Evolutionary conservation across 169 alveolate species (phyloP), one percentile per base, ranked within the genome.

Genomic region (Cardiosporidium cionae): DNA sequence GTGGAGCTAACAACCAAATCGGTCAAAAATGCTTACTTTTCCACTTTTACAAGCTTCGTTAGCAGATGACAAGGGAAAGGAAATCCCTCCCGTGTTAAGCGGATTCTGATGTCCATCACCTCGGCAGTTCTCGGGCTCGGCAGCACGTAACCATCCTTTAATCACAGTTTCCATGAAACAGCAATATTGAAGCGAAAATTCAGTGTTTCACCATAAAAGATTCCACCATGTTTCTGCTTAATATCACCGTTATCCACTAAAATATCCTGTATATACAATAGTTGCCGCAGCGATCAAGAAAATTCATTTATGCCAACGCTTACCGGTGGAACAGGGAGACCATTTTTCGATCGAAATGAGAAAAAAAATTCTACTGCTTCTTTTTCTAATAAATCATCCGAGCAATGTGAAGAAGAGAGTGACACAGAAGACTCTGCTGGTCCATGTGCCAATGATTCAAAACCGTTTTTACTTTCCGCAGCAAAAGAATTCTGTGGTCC

Each of bases 371-470:
- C n/a, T n/a, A n/a, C n/a, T n/a, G n/a, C n/a, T n/a, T n/a, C n/a
- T n/a, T n/a, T n/a, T n/a, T n/a, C n/a, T n/a, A n/a, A n/a, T n/a
- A n/a, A n/a, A n/a, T n/a, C n/a, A n/a, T n/a, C n/a, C n/a, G n/a
- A n/a, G n/a, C n/a, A n/a, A n/a, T n/a, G n/a, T n/a, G 58, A 16
- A 16, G 58, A 16, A 1, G 76, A n/a, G 54, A 75, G 29, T 7
- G 70, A 22, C 25, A 75, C 35, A 5, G 81, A 32, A 32, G 25
- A 3, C 9, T 16, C 81, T n/a, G 70, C 65, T n/a, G 75, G 70
- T 2, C 76, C 81, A 52, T 75, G 81, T 4, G 76, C 69, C 27
- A 28, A 9, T 25, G 81, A 75, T 3, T 31, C 5, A 23, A 75
- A 31, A 28, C 76, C 76, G n/a, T 75, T 0, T 7, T 6, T 54